Evolutionary conservation across 208 protist genomes (phyloP).

Genomic region (Leishmania amazonensis): DNA sequence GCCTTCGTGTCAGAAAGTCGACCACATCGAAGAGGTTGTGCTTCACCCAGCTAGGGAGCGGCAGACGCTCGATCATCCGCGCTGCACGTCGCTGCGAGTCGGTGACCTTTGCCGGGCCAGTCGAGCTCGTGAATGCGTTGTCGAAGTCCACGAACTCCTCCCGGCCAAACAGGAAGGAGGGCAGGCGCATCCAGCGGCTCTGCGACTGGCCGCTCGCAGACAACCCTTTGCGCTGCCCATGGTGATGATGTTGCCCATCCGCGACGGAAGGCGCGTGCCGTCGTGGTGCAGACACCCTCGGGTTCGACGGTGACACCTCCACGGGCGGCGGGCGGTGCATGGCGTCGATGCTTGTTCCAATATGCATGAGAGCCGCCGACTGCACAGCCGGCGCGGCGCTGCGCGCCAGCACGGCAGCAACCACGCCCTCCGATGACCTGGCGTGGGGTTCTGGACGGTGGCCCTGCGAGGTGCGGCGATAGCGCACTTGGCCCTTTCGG

Average conservation of each 20-base stretch:
- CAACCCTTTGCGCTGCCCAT: neutral
- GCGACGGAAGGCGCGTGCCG: neutral
- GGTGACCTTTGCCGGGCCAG: conserved; percentile 9
- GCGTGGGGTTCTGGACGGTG: conserved; percentile 19
- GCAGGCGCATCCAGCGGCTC: conserved; percentile 14
- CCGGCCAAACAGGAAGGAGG: conserved; percentile 19
- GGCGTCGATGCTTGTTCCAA: conserved; percentile 8
- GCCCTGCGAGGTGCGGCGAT: neutral
- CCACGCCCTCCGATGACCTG: conserved; percentile 1
- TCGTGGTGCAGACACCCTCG: conserved; percentile 6
- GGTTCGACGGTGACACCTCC: conserved; percentile 14
- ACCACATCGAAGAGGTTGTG: conserved; percentile 45
- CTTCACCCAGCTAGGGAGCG: conserved; percentile 39
- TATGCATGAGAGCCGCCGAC: neutral
- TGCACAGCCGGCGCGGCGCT: conserved; percentile 12
- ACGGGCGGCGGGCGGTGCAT: conserved; percentile 20
- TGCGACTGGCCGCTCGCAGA: neutral
- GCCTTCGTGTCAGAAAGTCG: conserved; percentile 56
- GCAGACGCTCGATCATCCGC: conserved; percentile 24
- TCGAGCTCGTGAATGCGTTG: neutral
- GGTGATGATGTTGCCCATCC: neutral
- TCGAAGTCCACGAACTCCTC: conserved; percentile 43
- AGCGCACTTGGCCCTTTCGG: conserved; percentile 1
- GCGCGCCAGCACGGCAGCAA: conserved; percentile 11
- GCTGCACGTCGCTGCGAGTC: conserved; percentile 27